Evolutionary conservation across 257 asterid genomes (phyloP).

Genomic region (Nicotiana undulata): DNA sequence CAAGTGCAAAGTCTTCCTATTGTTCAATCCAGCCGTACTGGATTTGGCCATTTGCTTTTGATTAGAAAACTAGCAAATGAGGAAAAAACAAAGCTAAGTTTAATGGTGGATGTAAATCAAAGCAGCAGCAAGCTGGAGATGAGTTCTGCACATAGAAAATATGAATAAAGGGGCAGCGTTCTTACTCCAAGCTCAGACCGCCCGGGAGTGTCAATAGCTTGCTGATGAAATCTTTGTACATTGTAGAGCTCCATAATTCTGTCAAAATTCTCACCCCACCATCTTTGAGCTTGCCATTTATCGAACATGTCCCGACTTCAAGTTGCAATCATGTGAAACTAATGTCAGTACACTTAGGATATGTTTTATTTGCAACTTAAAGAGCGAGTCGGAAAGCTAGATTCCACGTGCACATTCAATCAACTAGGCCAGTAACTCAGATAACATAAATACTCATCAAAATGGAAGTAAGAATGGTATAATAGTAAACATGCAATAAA

Average conservation of each 20-base stretch:
- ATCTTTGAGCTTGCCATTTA: constrained; percentile 85
- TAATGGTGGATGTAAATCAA: not conserved
- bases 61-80: not conserved
- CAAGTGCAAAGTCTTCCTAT: not conserved
- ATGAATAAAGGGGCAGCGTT: not conserved
- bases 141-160: not conserved
- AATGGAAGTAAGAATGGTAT: not conserved
- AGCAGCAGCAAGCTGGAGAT: not conserved
- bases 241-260: constrained; percentile 85
- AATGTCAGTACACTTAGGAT: not conserved
- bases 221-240: constrained; percentile 78
- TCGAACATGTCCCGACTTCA: constrained; percentile 81
- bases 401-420: not conserved
- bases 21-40: not conserved
- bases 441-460: not conserved
- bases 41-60: not conserved
- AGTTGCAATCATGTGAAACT: not conserved
- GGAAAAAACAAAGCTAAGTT: not conserved
- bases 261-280: constrained; percentile 92
- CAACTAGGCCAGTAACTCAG: not conserved
- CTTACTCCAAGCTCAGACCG: constrained; percentile 87
- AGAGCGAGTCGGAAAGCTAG: not conserved
- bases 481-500: not conserved
- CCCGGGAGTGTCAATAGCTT: constrained; percentile 67
- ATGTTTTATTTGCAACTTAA: not conserved